phyloP scores from a whole-genome alignment of 495 filamentous ascomycete species.

The Penicillium lagena region DNA sequence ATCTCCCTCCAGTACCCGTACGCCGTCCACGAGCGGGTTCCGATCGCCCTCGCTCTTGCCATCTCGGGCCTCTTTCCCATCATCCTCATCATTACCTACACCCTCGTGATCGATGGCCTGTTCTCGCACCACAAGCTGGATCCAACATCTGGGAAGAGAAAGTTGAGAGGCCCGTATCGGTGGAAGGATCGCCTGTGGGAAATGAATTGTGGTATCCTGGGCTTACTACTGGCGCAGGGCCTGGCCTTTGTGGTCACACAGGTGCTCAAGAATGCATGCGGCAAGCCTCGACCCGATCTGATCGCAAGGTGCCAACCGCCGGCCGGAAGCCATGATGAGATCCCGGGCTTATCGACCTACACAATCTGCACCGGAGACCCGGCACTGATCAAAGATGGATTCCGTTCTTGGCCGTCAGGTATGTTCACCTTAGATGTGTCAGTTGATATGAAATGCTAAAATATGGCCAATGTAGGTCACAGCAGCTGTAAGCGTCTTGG shows the following conservation, averaged over 20 bases:
- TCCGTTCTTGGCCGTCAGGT: conserved; percentile 77
- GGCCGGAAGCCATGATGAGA: conserved; percentile 25
- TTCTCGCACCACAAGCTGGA: conserved; percentile 54
- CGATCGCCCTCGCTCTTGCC: conserved; percentile 48
- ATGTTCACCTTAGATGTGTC: conserved; percentile 4
- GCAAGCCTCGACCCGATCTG: conserved; percentile 79
- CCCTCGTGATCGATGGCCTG: conserved; percentile 65
- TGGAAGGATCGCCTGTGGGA: conserved; percentile 68
- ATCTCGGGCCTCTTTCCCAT: conserved; percentile 54
- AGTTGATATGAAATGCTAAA: conserved; percentile 1
- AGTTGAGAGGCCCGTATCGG: conserved; percentile 62
- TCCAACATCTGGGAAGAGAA: conserved; percentile 32
- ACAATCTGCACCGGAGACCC: conserved; percentile 65
- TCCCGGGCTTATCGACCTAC: conserved; percentile 52
- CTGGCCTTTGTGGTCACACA: conserved; percentile 72
- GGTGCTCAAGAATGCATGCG: conserved; percentile 78
- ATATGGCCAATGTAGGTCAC: conserved; percentile 35
- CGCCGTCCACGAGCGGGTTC: conserved; percentile 66
- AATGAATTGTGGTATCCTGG: conserved; percentile 73
- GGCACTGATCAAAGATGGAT: conserved; percentile 70
- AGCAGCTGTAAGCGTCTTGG: conserved; percentile 44
- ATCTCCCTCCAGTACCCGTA: conserved; percentile 66
- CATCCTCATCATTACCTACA: conserved; percentile 62
- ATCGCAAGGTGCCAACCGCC: conserved; percentile 61
- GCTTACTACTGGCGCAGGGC: conserved; percentile 60